phyloP scores from a whole-genome alignment of 108 stramenopile genomes.

The Stephanodiscus minutulus region DNA sequence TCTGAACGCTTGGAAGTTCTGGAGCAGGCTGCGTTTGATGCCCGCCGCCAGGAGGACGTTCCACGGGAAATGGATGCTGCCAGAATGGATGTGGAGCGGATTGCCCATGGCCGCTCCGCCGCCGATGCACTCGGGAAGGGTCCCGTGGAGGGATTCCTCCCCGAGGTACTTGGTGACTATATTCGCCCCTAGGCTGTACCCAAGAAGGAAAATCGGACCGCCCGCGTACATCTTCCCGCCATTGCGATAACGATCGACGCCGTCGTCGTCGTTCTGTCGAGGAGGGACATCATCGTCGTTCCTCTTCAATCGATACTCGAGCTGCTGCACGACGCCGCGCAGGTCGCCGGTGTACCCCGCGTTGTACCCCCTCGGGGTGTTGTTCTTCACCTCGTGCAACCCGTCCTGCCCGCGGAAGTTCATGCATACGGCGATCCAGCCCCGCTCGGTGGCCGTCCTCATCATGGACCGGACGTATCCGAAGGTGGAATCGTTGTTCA shows the following conservation, averaged over 20 bases:
- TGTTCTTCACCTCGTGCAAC: slow-evolving; percentile 37
- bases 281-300: not conserved
- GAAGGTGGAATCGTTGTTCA: slow-evolving; percentile 88
- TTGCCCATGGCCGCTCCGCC: slow-evolving; percentile 80
- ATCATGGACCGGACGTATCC: slow-evolving; percentile 83
- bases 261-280: no score
- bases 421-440: slow-evolving; percentile 80
- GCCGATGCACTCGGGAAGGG: slow-evolving; percentile 71
- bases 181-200: slow-evolving; percentile 82
- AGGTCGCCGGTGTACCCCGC: slow-evolving; percentile 83
- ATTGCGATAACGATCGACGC: no score
- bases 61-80: slow-evolving; percentile 60
- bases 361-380: slow-evolving; percentile 78
- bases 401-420: slow-evolving; percentile 84
- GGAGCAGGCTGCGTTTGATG: slow-evolving; percentile 64
- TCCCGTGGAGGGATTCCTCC: slow-evolving; percentile 79
- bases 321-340: slow-evolving; percentile 60
- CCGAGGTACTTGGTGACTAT: slow-evolving; percentile 87
- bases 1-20: slow-evolving; percentile 36
- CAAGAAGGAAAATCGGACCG: slow-evolving; percentile 71
- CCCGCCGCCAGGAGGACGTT: slow-evolving; percentile 66
- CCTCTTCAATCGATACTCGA: slow-evolving; percentile 55
- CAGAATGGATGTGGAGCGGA: slow-evolving; percentile 68
- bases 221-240: slow-evolving; percentile 21
- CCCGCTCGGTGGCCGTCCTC: slow-evolving; percentile 69